These are phyloP conservation scores for Lipomyces mesembrius DNA, from an alignment of 805 yeast genomes.

Conservation along the genomic window DNA sequence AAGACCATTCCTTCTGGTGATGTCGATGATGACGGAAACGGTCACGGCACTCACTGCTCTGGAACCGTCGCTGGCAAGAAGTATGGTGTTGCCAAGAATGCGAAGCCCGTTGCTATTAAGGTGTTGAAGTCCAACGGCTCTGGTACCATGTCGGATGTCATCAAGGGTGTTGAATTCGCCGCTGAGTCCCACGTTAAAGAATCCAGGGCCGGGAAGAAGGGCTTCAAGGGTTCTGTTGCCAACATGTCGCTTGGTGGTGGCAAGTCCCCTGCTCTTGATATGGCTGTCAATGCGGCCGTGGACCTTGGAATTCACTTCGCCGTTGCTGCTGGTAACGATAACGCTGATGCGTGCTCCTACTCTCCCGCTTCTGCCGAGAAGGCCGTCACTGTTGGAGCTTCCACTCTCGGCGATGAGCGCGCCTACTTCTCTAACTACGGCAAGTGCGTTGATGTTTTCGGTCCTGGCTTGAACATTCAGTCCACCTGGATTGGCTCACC, in stretches of 20 bases:
- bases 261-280: constrained; percentile 59
- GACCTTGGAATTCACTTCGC: constrained; percentile 62
- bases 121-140: constrained; percentile 64
- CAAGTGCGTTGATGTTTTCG: constrained; percentile 92
- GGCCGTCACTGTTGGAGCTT: constrained; percentile 93
- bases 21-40: constrained; percentile 60
- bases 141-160: constrained; percentile 64
- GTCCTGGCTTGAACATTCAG: constrained; percentile 78
- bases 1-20: constrained; percentile 56
- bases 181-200: constrained; percentile 54
- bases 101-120: constrained; percentile 62
- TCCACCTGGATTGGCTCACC: constrained; percentile 61
- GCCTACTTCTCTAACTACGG: constrained; percentile 97
- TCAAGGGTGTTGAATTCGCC: constrained; percentile 66
- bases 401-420: constrained; percentile 83
- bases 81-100: constrained; percentile 67
- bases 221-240: constrained; percentile 64
- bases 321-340: constrained; percentile 68
- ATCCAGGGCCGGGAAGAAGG: constrained; percentile 46
- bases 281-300: constrained; percentile 63
- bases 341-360: constrained; percentile 61
- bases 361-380: constrained; percentile 66
- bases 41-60: constrained; percentile 71
- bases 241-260: constrained; percentile 69
- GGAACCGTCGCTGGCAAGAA: constrained; percentile 64